Conservation (phyloP, 495 filamentous ascomycete genomes). For the Penicillium maclennaniae region DNA sequence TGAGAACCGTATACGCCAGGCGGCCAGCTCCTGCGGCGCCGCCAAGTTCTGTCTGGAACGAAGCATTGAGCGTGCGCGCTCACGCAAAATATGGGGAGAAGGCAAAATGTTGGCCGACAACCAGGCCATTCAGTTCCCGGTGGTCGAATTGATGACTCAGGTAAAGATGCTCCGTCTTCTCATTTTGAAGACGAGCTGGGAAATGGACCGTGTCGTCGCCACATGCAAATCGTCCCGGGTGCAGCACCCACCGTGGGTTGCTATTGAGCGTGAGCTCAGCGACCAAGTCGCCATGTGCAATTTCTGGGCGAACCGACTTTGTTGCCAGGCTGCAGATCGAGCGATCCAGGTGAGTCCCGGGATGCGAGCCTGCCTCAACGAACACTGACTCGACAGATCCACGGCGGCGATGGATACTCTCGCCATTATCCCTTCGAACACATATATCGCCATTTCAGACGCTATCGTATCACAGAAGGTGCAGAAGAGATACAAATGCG, state of each 20-base stretch:
- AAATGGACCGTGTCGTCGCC: constrained; percentile 54
- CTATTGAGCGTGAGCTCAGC: constrained; percentile 51
- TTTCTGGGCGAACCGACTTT: constrained; percentile 58
- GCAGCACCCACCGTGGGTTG: constrained; percentile 27
- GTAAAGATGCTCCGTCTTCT: constrained; percentile 56
- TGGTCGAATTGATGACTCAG: constrained; percentile 58
- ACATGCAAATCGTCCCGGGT: constrained; percentile 6
- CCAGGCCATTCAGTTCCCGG: constrained; percentile 58
- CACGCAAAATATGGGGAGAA: constrained; percentile 51
- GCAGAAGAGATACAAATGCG: constrained; percentile 50
- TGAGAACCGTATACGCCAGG: constrained; percentile 60
- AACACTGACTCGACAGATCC: constrained; percentile 28
- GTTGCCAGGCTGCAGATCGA: constrained; percentile 54
- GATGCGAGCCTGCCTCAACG: not conserved
- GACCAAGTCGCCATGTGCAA: constrained; percentile 62
- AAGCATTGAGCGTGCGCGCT: constrained; percentile 49
- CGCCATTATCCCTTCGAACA: constrained; percentile 49
- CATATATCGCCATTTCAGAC: constrained; percentile 49
- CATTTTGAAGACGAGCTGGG: constrained; percentile 54
- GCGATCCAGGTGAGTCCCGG: constrained; percentile 48
- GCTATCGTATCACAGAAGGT: constrained; percentile 50
- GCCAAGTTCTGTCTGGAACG: constrained; percentile 53
- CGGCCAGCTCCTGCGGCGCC: constrained; percentile 54
- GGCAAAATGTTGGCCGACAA: constrained; percentile 46
- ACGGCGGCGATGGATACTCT: constrained; percentile 50